phyloP scores from a whole-genome alignment of 768 basidiomycete genomes.

The Psilocybe cyanescens region DNA sequence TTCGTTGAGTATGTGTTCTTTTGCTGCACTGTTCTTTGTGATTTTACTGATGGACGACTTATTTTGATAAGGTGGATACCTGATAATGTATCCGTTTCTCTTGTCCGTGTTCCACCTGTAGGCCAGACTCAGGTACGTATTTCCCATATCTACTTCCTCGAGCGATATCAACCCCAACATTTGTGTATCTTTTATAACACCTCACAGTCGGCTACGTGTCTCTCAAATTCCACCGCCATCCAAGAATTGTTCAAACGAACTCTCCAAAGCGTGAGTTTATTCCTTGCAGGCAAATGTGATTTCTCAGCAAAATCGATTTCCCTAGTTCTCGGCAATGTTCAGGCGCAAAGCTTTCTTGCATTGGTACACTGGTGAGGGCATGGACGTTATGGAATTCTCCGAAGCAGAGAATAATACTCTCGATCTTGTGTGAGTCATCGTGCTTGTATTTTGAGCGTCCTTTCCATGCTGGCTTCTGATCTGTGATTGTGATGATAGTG shows the following conservation, averaged over 20 bases:
- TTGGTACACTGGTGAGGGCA: conserved; percentile 90
- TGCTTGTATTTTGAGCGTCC: background rate
- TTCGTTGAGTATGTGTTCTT: conserved; percentile 76
- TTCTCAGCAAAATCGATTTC: background rate
- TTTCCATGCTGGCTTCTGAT: background rate
- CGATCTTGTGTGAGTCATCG: conserved; percentile 72
- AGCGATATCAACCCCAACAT: conserved; percentile 10
- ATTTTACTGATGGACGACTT: background rate
- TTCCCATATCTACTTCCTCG: background rate
- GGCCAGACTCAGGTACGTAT: conserved; percentile 67
- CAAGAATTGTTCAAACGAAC: conserved; percentile 87
- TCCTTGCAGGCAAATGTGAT: background rate
- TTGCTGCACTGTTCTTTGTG: background rate
- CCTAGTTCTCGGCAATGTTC: conserved; percentile 79
- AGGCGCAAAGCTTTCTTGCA: conserved; percentile 86
- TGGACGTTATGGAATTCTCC: conserved; percentile 86
- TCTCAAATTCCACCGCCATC: conserved; percentile 81
- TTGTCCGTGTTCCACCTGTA: conserved; percentile 84
- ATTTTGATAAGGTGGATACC: conserved; percentile 73
- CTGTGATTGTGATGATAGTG: conserved; percentile 39
- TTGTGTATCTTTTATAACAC: conserved; percentile 1
- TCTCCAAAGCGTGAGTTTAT: conserved; percentile 51
- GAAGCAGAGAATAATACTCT: conserved; percentile 85
- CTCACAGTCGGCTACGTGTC: conserved; percentile 63
- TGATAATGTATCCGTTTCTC: conserved; percentile 84